Evolutionary conservation across 352 stramenopile species (phyloP), one percentile per base, ranked within the genome.

Genomic region (Pythium grandisporangium): DNA sequence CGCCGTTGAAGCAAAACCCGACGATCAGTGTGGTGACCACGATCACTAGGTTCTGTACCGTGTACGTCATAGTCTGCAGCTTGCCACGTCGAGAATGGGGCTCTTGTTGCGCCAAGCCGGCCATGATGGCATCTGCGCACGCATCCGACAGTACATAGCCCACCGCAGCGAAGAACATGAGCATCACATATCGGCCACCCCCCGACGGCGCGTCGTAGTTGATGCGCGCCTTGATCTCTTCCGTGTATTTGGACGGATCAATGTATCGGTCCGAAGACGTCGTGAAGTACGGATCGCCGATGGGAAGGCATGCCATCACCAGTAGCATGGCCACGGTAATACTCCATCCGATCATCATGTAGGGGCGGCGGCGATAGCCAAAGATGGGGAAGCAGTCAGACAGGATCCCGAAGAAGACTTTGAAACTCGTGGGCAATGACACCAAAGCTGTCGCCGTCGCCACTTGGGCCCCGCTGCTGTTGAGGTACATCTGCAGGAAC

Each of bases 71-170:
- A 6, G 63, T 49, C 50, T 73, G 63, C 22, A 55, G 55, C 27
- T 33, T 45, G 21, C 63, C 63, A 23, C 63, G 63, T 2, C 60
- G 30, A 10, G 12, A 34, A 6, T 58, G 11, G 3, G 63, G 63
- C 39, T 73, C 63, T 17, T 59, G 51, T 33, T 73, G 63, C 3
- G 63, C 59, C 11, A 66, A 39, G 14, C 67, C 54, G 12, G 61
- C 58, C 14, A 72, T 32, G 8, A 72, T 33, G 12, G 35, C 58
- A 38, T 72, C 62, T 12, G 58, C 54, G 19, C 47, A 52, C 8
- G 69, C 58, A 24, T 72, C 55, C 4, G 58, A 48, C 23, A 72
- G 27, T 29, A 72, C 38, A 49, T 72, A 72, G 2, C 58, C 58
- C 30, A 67, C 55, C 8, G 49, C 53, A 21, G 30, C 51, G 30